Conservation (phyloP, 2,329 filamentous ascomycete species). For the Botrytis elliptica region DNA sequence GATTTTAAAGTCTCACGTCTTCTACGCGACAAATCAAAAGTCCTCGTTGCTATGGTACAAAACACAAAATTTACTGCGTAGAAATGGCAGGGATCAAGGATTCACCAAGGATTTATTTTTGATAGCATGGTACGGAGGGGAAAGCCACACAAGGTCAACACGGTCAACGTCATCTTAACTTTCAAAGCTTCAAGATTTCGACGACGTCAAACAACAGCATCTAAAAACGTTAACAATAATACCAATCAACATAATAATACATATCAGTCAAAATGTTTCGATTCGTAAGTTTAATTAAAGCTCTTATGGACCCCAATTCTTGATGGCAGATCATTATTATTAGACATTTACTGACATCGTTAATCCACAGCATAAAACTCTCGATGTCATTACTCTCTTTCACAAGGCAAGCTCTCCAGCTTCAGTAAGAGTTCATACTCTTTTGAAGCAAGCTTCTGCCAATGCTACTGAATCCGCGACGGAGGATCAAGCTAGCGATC, state of each 20-base stretch:
- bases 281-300: slow-evolving; percentile 34
- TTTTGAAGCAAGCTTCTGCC: slow-evolving; percentile 79
- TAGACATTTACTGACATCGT: slow-evolving; percentile 16
- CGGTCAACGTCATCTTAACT: slow-evolving; percentile 10
- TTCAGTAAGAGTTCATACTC: slow-evolving; percentile 69
- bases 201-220: not conserved
- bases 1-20: not conserved
- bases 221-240: slow-evolving; percentile 1
- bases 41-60: not conserved
- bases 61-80: slow-evolving; percentile 14
- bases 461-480: slow-evolving; percentile 66
- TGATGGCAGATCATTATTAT: not conserved
- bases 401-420: slow-evolving; percentile 74
- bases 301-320: not conserved
- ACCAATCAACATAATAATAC: not conserved
- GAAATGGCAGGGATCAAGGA: slow-evolving; percentile 13
- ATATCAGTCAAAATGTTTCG: slow-evolving; percentile 39
- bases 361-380: slow-evolving; percentile 64
- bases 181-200: not conserved
- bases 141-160: not conserved
- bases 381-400: slow-evolving; percentile 95
- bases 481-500: slow-evolving; percentile 70
- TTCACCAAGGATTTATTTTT: slow-evolving; percentile 1
- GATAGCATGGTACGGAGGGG: not conserved
- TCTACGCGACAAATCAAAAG: slow-evolving; percentile 22